Percentiles rank a stretch among this genome's conserved stretches.
Conservation (phyloP, 768 basidiomycete species). For the Tubosaeta brunneosetosa region DNA sequence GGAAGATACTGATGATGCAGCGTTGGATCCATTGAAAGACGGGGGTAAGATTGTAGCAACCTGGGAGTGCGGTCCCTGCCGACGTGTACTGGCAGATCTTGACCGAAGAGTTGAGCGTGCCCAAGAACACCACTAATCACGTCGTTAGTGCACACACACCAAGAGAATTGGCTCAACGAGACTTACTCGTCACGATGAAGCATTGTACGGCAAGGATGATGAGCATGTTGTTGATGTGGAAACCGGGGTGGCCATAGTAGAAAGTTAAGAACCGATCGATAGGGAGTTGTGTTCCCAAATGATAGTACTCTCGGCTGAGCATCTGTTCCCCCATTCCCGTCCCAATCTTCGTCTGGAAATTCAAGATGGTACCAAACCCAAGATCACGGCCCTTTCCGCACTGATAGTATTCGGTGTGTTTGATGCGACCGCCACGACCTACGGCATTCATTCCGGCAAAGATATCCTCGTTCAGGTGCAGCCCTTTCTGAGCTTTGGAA, state of each 20-base stretch:
- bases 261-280: constrained; percentile 99
- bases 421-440: constrained; percentile 94
- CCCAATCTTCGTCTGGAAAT: constrained; percentile 99
- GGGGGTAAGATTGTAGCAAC: constrained; percentile 92
- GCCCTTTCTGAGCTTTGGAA: constrained; percentile 97
- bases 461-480: constrained; percentile 99
- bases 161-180: neutral
- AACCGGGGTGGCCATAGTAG: constrained; percentile 99
- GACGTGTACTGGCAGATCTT: constrained; percentile 75
- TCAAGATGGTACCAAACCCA: constrained; percentile 97
- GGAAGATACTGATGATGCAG: constrained; percentile 96
- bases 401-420: constrained; percentile 99
- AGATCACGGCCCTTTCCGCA: constrained; percentile 98
- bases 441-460: constrained; percentile 99
- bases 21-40: constrained; percentile 95
- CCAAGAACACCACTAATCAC: constrained; percentile 83
- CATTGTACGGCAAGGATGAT: constrained; percentile 95
- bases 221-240: constrained; percentile 99
- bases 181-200: constrained; percentile 87
- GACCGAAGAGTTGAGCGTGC: constrained; percentile 82
- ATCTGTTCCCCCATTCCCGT: constrained; percentile 99
- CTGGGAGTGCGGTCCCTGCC: constrained; percentile 69
- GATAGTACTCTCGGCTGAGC: constrained; percentile 98
- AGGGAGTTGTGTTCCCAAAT: constrained; percentile 94
- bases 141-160: constrained; percentile 13